Conservation (phyloP, 2,329 filamentous ascomycete genomes). For the Trichoderma citrinoviride region DNA sequence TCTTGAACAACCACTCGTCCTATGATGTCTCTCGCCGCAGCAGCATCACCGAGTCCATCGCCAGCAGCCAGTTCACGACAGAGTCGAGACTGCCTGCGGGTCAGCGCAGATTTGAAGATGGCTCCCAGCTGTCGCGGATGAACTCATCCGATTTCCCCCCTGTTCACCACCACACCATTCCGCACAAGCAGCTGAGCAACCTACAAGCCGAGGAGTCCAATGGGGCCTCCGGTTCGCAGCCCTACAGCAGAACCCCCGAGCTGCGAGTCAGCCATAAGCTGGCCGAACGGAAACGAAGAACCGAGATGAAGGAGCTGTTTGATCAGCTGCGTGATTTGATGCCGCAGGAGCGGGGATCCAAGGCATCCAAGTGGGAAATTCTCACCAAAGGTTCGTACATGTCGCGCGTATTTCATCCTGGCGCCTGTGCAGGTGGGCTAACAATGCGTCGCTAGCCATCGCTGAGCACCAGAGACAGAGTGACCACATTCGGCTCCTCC, state of each 20-base stretch:
- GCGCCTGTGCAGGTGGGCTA: constrained; percentile 10
- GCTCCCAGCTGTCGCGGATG: constrained; percentile 49
- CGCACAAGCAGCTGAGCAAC: constrained; percentile 69
- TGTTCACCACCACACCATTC: constrained; percentile 71
- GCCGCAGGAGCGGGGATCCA: constrained; percentile 76
- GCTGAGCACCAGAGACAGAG: constrained; percentile 57
- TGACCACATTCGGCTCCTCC: constrained; percentile 48
- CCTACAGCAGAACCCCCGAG: constrained; percentile 80
- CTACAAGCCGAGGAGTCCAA: constrained; percentile 57
- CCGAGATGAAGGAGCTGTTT: constrained; percentile 86
- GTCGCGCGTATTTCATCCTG: neutral
- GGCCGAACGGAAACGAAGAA: constrained; percentile 77
- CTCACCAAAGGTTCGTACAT: constrained; percentile 69
- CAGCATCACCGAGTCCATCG: constrained; percentile 73
- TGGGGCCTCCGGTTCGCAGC: constrained; percentile 58
- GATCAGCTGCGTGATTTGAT: constrained; percentile 76
- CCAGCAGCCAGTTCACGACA: constrained; percentile 74
- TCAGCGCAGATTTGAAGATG: constrained; percentile 69
- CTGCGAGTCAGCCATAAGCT: constrained; percentile 81
- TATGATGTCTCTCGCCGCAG: constrained; percentile 68
- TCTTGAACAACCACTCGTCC: constrained; percentile 29
- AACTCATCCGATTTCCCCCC: constrained; percentile 56
- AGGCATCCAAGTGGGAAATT: constrained; percentile 88
- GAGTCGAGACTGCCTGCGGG: constrained; percentile 70
- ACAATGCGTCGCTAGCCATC: constrained; percentile 48